Evolutionary conservation across 345 rosid species (phyloP).

Genomic region (Gynandropsis gynandra): DNA sequence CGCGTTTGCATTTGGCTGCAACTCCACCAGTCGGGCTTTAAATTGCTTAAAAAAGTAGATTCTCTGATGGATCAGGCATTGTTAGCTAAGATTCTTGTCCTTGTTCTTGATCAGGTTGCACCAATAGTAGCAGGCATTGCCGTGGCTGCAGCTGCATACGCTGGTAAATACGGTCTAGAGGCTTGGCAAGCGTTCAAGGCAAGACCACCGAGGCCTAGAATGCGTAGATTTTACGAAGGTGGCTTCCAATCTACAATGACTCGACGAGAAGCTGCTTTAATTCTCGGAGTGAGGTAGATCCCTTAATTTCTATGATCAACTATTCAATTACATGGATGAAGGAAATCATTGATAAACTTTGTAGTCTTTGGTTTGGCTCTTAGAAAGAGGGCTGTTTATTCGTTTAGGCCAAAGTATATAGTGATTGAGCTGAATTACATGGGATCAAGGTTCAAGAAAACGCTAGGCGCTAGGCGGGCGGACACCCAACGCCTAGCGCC

Average conservation of each 20-base stretch:
- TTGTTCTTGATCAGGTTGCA: conserved; percentile 27
- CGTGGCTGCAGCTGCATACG: conserved; percentile 58
- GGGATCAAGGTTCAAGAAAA: no score
- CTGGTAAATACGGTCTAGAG: conserved; percentile 47
- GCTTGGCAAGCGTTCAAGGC: conserved; percentile 58
- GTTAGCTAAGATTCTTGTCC: conserved; percentile 5
- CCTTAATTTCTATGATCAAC: neutral
- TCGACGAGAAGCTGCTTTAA: conserved; percentile 61
- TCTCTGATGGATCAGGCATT: neutral
- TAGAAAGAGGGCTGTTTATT: neutral
- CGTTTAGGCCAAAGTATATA: neutral
- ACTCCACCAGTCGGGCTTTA: no score
- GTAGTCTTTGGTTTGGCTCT: neutral
- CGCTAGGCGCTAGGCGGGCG: no score
- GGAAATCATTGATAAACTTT: neutral
- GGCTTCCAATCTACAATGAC: conserved; percentile 71
- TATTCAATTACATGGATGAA: neutral
- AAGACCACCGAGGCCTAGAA: conserved; percentile 34
- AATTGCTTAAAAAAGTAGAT: no score
- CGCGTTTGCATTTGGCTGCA: no score
- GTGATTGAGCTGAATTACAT: neutral
- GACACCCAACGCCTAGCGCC: no score
- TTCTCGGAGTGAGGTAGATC: conserved; percentile 61
- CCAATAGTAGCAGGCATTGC: conserved; percentile 46
- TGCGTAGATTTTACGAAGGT: conserved; percentile 59